Evolutionary conservation across 495 filamentous ascomycete species (phyloP).

Genomic region (Aspergillus steynii): DNA sequence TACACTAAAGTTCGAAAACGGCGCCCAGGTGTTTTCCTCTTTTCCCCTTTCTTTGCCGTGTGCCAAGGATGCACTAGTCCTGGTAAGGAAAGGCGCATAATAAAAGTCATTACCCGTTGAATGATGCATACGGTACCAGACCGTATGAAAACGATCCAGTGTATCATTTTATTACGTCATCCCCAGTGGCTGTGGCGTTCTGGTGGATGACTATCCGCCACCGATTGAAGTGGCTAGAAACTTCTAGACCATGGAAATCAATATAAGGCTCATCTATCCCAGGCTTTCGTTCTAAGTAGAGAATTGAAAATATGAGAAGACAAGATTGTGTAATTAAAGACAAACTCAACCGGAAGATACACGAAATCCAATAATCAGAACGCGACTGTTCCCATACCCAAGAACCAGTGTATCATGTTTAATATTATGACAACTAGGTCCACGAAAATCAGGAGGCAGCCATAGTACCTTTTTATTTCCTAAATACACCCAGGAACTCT

Average conservation of each 20-base stretch:
- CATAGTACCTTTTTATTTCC: not conserved
- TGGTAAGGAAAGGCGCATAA: conserved; percentile 7
- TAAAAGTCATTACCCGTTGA: not conserved
- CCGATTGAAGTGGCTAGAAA: conserved; percentile 2
- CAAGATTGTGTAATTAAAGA: conserved; percentile 8
- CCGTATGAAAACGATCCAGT: conserved; percentile 4
- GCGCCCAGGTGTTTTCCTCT: conserved; percentile 5
- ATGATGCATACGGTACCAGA: conserved; percentile 3
- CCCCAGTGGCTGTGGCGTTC: conserved; percentile 5
- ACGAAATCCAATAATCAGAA: conserved; percentile 29
- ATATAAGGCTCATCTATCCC: conserved; percentile 9
- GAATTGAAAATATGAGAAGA: conserved; percentile 14
- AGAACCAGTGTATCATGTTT: conserved; percentile 2
- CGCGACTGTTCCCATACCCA: conserved; percentile 28
- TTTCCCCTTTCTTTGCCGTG: conserved; percentile 2
- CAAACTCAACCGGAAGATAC: conserved; percentile 21
- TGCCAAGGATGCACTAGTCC: conserved; percentile 5
- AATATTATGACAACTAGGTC: not conserved
- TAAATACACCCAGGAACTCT: not conserved
- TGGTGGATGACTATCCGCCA: conserved; percentile 2
- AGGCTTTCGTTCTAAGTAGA: conserved; percentile 8
- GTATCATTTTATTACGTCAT: conserved; percentile 4
- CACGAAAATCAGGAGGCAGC: not conserved
- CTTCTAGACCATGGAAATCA: conserved; percentile 4
- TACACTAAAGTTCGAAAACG: conserved; percentile 5